Evolutionary conservation across 2,329 filamentous ascomycete species (phyloP).

Genomic region (Nannizziopsis barbatae): DNA sequence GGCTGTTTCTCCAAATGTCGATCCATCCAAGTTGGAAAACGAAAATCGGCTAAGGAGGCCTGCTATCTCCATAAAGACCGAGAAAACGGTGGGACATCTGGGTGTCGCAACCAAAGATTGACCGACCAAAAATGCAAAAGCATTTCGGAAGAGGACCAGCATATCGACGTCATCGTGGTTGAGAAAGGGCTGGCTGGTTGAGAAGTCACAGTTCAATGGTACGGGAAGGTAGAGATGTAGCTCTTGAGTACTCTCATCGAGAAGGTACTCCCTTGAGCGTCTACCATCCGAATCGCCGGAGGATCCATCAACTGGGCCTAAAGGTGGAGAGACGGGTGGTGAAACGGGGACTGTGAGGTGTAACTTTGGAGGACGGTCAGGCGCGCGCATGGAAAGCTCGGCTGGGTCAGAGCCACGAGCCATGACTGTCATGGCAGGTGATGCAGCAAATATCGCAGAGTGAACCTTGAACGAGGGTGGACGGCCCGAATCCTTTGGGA

Average conservation of each 20-base stretch:
- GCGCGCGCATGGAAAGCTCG: constrained; percentile 21
- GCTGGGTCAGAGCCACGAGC: constrained; percentile 43
- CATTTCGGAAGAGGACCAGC: constrained; percentile 49
- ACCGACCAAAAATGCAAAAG: constrained; percentile 53
- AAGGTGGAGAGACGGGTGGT: constrained; percentile 22
- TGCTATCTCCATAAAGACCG: constrained; percentile 51
- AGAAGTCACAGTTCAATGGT: constrained; percentile 42
- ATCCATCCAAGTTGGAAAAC: constrained; percentile 52
- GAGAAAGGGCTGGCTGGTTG: constrained; percentile 25
- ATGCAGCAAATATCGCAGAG: constrained; percentile 48
- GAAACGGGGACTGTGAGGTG: constrained; percentile 25
- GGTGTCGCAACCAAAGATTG: constrained; percentile 51
- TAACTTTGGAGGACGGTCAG: constrained; percentile 23
- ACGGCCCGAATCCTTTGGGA: constrained; percentile 45
- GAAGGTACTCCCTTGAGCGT: constrained; percentile 37
- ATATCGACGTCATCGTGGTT: constrained; percentile 44
- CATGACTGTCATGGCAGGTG: constrained; percentile 44
- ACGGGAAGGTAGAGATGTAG: constrained; percentile 50
- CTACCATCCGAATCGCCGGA: constrained; percentile 38
- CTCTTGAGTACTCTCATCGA: constrained; percentile 38
- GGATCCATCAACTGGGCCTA: constrained; percentile 22
- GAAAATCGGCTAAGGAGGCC: constrained; percentile 47
- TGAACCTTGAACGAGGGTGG: constrained; percentile 52
- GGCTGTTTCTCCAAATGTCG: constrained; percentile 52
- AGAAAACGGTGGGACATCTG: constrained; percentile 44